Conservation (phyloP, 2,329 filamentous ascomycete genomes). For the Lizonia empirigonia region DNA sequence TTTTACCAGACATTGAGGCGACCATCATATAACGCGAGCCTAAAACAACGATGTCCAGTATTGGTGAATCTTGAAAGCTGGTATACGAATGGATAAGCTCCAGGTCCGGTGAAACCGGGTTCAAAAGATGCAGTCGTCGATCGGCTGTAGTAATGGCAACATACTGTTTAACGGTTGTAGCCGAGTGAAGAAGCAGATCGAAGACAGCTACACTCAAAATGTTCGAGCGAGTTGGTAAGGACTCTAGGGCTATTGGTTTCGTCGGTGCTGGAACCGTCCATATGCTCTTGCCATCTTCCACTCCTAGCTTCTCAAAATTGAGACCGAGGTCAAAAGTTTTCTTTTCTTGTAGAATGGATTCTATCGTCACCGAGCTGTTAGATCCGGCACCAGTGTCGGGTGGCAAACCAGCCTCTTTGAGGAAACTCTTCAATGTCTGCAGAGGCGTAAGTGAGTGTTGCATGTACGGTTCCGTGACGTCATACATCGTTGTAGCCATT, state of each 20-base stretch:
- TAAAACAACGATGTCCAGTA: constrained; percentile 58
- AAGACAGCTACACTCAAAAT: constrained; percentile 58
- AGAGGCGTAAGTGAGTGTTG: constrained; percentile 13
- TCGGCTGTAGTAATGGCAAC: constrained; percentile 47
- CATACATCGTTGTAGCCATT: constrained; percentile 51
- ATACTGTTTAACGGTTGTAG: constrained; percentile 25
- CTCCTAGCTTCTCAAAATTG: constrained; percentile 61
- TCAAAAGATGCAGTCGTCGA: constrained; percentile 55
- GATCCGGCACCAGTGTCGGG: constrained; percentile 53
- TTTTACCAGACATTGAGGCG: constrained; percentile 64
- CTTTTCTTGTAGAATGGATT: constrained; percentile 66
- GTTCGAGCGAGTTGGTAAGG: constrained; percentile 58
- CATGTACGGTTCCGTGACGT: constrained; percentile 15
- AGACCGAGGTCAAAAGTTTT: constrained; percentile 61
- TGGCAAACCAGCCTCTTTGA: constrained; percentile 61
- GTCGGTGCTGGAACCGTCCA: constrained; percentile 58
- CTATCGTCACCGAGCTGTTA: constrained; percentile 59
- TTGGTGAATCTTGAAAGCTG: constrained; percentile 58
- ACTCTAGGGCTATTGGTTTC: constrained; percentile 49
- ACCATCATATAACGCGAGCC: constrained; percentile 55
- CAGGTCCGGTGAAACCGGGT: constrained; percentile 40
- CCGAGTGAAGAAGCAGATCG: constrained; percentile 34
- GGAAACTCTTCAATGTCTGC: constrained; percentile 63
- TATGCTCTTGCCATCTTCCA: constrained; percentile 49
- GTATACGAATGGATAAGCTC: constrained; percentile 45